phyloP scores from a whole-genome alignment of 371 early-diverging fungal species.

The Capillidium rhysosporum region DNA sequence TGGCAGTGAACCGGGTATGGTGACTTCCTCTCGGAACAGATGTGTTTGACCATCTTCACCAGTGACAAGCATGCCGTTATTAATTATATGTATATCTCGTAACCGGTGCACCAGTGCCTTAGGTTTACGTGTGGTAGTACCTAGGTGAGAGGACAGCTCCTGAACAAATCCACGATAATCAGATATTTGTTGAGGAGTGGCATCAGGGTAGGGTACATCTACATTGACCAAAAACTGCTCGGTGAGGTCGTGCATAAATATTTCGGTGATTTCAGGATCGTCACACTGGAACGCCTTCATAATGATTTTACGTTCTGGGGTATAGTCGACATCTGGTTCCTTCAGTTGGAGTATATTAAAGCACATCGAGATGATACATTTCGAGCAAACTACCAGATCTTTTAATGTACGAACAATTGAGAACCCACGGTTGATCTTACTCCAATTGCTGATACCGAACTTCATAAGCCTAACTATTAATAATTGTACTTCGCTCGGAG shows the following conservation, averaged over 20 bases:
- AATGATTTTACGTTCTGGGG: too few species aligned
- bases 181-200: conserved; percentile 31
- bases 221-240: conserved; percentile 6
- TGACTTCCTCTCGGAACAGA: conserved; percentile 27
- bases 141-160: conserved; percentile 46
- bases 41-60: conserved; percentile 27
- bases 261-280: not conserved
- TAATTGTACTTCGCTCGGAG: not conserved
- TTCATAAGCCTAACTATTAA: not conserved
- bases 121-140: conserved; percentile 42
- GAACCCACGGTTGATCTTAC: not conserved
- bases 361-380: not conserved
- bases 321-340: not conserved
- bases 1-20: conserved; percentile 27
- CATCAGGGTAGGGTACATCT: conserved; percentile 34
- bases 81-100: conserved; percentile 49
- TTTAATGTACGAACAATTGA: not conserved
- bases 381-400: not conserved
- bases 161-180: conserved; percentile 43
- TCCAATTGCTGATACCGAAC: conserved; percentile 3
- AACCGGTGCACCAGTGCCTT: conserved; percentile 54
- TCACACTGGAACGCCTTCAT: not conserved
- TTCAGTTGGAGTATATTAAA: not conserved
- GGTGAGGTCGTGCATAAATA: not conserved
- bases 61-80: conserved; percentile 33